Base-by-base conservation (phyloP, 2,329 filamentous ascomycete species). In the Amesomyces nigricolor region DNA sequence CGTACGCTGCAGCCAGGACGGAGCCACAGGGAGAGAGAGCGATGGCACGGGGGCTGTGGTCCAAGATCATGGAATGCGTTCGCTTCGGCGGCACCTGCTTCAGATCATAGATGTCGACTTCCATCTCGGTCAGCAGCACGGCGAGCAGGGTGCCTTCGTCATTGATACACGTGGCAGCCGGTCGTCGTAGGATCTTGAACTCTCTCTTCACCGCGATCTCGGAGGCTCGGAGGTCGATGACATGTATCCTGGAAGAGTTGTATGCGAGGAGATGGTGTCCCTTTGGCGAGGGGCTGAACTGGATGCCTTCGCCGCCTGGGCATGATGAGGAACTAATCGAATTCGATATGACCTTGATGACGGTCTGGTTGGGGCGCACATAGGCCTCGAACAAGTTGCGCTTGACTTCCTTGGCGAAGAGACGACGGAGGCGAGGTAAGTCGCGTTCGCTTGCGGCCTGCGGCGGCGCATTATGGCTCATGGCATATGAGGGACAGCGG, bases 21-120 rank as follows among this genome's bases (percentile, higher is more conserved):
- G 86, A 84, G 22, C 89, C 89, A 60, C 87, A 88, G 1, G 90
- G 89, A 0, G 90, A 92, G 30, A 96, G 73, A 14, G 88, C 85
- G 61, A 96, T 87, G 13, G 89, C 84, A 53, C 85, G 82, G 8
- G 91, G 89, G 53, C 83, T 81, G 68, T 94, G 86, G 64, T 92
- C 88, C 58, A 96, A 77, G 45, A 87, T 80, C 54, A 96, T 79
- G 32, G 87, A 87, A 65, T 87, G 85, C n/a, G 81, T 81, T 59
- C 88, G 81, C 64, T 82, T 85, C 14, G 87, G 87, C 44, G 86
- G 85, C 5, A 76, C 73, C 52, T 77, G 69, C 3, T 75, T 74
- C 22, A 96, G 77, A 63, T 88, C 81, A 69, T 95, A 96, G n/a
- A 96, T 71, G 64, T 95, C 89, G 58, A 95, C 86, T 68, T 91